Evolutionary conservation across 2,329 filamentous ascomycete genomes (phyloP).

Genomic region (Coniochaeta ligniaria): DNA sequence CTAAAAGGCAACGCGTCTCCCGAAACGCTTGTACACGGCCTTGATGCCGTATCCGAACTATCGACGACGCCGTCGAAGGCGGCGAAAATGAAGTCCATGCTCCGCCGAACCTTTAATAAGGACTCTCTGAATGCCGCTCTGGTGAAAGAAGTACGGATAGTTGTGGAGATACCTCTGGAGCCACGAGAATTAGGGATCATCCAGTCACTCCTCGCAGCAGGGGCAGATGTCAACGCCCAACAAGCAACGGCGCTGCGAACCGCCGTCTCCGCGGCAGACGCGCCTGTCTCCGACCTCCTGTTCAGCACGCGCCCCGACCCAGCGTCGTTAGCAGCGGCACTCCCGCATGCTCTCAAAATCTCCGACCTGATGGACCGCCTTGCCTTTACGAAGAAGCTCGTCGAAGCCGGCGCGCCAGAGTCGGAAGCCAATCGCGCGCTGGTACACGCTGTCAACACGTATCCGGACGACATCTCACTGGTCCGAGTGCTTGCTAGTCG

Average conservation of each 20-base stretch:
- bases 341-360: conserved; percentile 46
- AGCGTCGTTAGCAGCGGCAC: conserved; percentile 37
- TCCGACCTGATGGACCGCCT: conserved; percentile 42
- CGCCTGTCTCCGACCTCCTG: conserved; percentile 40
- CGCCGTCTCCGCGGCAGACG: conserved; percentile 39
- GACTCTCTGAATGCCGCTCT: conserved; percentile 37
- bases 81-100: conserved; percentile 39
- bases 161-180: conserved; percentile 28
- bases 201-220: conserved; percentile 38
- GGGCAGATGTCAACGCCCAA: conserved; percentile 47
- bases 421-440: conserved; percentile 44
- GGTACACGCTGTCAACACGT: conserved; percentile 39
- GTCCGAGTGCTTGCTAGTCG: conserved; percentile 34
- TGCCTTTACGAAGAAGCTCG: conserved; percentile 39
- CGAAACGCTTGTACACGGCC: conserved; percentile 32
- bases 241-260: conserved; percentile 43
- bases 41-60: conserved; percentile 34
- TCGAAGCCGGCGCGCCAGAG: conserved; percentile 40
- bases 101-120: conserved; percentile 34
- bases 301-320: conserved; percentile 32
- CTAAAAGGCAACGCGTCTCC: conserved; percentile 35
- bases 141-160: conserved; percentile 40
- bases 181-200: conserved; percentile 35
- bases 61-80: conserved; percentile 38
- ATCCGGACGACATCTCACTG: conserved; percentile 40